Base-by-base conservation (phyloP, 1,284 basidiomycete genomes). In the Pterulicium gracile region DNA sequence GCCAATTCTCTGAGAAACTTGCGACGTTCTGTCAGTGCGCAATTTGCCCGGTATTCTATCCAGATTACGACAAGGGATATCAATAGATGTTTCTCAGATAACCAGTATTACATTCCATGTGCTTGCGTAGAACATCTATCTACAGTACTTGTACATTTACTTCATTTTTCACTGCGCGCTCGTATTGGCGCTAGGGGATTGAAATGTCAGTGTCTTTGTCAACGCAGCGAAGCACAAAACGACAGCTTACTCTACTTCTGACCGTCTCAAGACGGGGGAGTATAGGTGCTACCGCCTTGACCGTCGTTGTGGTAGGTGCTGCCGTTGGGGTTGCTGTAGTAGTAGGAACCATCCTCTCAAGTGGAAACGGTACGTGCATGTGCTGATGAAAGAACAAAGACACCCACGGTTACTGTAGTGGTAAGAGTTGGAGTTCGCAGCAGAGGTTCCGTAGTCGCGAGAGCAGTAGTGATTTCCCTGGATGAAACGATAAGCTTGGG, bases 381-480 rank as follows among this genome's bases (percentile, higher is more conserved):
- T 65, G 1, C 49, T 63, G 46, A 66, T 61, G 39, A 62, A 50
- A 3, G 13, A 41, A 13, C 27, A 32, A 32, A n/a, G 27, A 32
- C n/a, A 32, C 27, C n/a, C n/a, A 32, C 27, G 27, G 27, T 32
- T 32, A 32, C 27, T 32, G n/a, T 32, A 32, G n/a, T 32, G 27
- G 27, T 32, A 32, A n/a, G 27, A 32, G 27, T 32, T 32, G n/a
- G 10, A 10, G 27, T 32, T 32, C 27, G 27, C 7, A 32, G 27
- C 27, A n/a, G 27, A 32, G 7, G 27, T 10, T 10, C 27, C 27
- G n/a, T 32, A 32, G 27, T 32, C 27, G 7, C 27, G 7, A n/a
- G 27, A 7, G n/a, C 27, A 32, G 27, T 32, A 32, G n/a, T 32
- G 27, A n/a, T 32, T 32, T 7, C 27, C 27, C 27, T 32, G n/a